These are phyloP conservation scores for Amaranthus cruentus DNA, from an alignment of 148 eudicot genomes.

Conservation along the genomic window DNA sequence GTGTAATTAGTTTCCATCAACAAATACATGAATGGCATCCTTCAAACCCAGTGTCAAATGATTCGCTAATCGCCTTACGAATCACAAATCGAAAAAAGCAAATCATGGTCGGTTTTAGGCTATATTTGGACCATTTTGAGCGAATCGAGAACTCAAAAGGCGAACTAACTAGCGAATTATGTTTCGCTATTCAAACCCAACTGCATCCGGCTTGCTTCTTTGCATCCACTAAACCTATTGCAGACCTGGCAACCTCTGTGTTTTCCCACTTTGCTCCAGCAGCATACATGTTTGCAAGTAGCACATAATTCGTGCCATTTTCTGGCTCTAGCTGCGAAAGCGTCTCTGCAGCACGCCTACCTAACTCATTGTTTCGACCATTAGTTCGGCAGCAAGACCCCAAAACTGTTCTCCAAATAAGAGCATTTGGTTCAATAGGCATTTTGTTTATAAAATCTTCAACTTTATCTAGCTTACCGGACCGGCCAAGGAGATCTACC, in stretches of 20 bases:
- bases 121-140: too few species aligned
- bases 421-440: slow-evolving; percentile 58
- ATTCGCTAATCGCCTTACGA: too few species aligned
- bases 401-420: slow-evolving; percentile 78
- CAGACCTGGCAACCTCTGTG: slow-evolving; percentile 46
- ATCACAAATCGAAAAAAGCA: too few species aligned
- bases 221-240: slow-evolving; percentile 45
- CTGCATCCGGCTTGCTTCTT: slow-evolving; percentile 82
- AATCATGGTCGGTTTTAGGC: too few species aligned
- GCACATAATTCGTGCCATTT: slow-evolving; percentile 65
- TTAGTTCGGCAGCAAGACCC: slow-evolving; percentile 57
- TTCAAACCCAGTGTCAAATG: slow-evolving; percentile 32
- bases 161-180: too few species aligned
- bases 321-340: slow-evolving; percentile 69
- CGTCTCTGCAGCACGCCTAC: slow-evolving; percentile 59
- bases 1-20: slow-evolving; percentile 68
- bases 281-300: slow-evolving; percentile 78
- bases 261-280: slow-evolving; percentile 64
- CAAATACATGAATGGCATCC: slow-evolving; percentile 71
- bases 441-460: slow-evolving; percentile 59
- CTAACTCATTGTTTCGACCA: slow-evolving; percentile 46
- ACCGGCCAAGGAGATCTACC: slow-evolving; percentile 76
- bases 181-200: slow-evolving; percentile 38
- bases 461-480: slow-evolving; percentile 58
- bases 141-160: too few species aligned